Conservation (phyloP, 306 rosid genomes). For the Cucurbita maxima region DNA sequence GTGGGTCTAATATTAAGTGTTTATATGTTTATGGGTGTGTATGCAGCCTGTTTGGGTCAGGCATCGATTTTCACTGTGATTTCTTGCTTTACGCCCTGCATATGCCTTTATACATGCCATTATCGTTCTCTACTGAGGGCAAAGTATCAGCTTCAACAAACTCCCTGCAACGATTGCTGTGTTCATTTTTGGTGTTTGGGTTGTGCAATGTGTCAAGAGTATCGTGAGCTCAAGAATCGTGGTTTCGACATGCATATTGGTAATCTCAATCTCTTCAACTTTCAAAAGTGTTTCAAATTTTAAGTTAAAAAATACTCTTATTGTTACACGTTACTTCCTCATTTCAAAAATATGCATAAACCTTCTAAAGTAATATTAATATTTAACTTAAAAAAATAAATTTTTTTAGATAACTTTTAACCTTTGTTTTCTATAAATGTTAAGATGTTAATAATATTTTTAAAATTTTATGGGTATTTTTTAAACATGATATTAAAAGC, state of each 20-base stretch:
- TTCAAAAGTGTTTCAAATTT: too few species aligned
- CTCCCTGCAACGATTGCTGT: constrained; percentile 37
- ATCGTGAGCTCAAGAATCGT: constrained; percentile 48
- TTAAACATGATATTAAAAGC: too few species aligned
- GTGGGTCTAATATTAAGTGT: not conserved
- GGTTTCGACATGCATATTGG: constrained; percentile 63
- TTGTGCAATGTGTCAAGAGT: constrained; percentile 64
- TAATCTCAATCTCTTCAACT: not conserved
- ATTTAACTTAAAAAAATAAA: too few species aligned
- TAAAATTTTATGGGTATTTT: too few species aligned
- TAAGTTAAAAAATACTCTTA: too few species aligned
- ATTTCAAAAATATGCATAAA: too few species aligned
- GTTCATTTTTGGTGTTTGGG: constrained; percentile 39
- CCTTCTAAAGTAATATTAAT: too few species aligned
- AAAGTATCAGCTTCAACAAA: constrained; percentile 21
- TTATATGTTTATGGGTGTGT: not conserved
- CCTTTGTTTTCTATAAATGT: too few species aligned
- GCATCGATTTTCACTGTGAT: constrained; percentile 41
- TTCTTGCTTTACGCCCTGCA: constrained; percentile 18
- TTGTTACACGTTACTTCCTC: too few species aligned
- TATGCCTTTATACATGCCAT: constrained; percentile 42
- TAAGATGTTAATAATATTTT: too few species aligned
- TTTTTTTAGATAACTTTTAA: too few species aligned
- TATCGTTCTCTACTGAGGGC: constrained; percentile 49
- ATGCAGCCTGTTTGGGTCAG: constrained; percentile 47